Percentiles rank a stretch among this genome's conserved stretches.
Evolutionary conservation across 257 asterid species (phyloP).

Genomic region (Buddleja alternifolia): DNA sequence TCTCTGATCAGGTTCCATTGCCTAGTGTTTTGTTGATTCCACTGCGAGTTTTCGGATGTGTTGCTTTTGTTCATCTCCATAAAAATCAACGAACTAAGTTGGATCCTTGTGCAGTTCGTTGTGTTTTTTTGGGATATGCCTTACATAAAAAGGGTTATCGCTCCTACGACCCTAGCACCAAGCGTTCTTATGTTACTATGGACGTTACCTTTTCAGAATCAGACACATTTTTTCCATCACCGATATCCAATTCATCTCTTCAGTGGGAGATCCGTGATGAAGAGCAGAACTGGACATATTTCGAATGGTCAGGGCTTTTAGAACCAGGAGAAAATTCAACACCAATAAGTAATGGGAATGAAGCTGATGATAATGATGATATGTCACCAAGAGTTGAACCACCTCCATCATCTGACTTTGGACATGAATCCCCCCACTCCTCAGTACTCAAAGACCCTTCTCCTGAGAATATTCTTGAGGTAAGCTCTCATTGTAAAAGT

Average conservation of each 20-base stretch:
- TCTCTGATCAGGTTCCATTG: neutral
- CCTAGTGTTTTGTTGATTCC: neutral
- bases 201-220: neutral
- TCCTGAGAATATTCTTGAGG: conserved; percentile 10
- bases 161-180: neutral
- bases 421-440: neutral
- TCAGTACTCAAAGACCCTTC: neutral
- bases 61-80: conserved; percentile 15
- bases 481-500: neutral
- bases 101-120: conserved; percentile 13
- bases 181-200: neutral
- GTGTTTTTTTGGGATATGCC: neutral
- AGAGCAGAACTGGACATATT: neutral
- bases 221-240: neutral
- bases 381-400: no score
- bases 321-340: no score
- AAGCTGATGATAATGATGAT: no score
- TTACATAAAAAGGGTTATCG: neutral
- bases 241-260: neutral
- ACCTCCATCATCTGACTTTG: no score
- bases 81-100: conserved; percentile 12
- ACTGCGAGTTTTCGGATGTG: neutral
- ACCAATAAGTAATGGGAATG: no score
- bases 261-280: neutral
- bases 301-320: neutral